Conservation (phyloP, 345 rosid species). For the Streptanthus diversifolius region DNA sequence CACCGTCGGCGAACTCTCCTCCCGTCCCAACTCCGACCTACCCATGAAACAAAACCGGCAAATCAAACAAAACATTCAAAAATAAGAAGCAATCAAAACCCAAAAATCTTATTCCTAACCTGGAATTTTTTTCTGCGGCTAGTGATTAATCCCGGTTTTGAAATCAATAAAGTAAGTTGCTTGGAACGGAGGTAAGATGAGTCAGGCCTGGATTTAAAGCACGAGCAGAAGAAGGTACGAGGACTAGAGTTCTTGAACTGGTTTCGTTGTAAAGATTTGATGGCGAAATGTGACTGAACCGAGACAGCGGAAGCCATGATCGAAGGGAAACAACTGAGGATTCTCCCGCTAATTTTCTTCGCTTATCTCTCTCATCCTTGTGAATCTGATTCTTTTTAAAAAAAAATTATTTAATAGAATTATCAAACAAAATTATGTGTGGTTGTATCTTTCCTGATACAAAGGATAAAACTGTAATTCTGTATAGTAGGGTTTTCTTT, state of each 20-base stretch:
- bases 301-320: slow-evolving; percentile 38
- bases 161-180: slow-evolving; percentile 24
- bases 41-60: slow-evolving; percentile 9
- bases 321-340: slow-evolving; percentile 8
- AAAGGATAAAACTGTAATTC: slow-evolving; percentile 16
- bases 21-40: slow-evolving; percentile 46
- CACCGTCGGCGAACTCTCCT: slow-evolving; percentile 46
- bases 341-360: slow-evolving; percentile 30
- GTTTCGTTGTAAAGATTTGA: background rate
- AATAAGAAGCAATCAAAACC: background rate
- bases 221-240: slow-evolving; percentile 15
- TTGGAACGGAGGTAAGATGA: slow-evolving; percentile 30
- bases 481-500: background rate
- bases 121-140: slow-evolving; percentile 27
- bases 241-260: slow-evolving; percentile 7
- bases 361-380: background rate
- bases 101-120: slow-evolving; percentile 29
- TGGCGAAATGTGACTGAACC: slow-evolving; percentile 26
- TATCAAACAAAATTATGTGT: background rate
- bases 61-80: background rate
- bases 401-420: background rate
- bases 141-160: slow-evolving; percentile 24
- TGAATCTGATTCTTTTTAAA: background rate
- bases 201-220: slow-evolving; percentile 18
- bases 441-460: background rate